phyloP scores from a whole-genome alignment of 495 filamentous ascomycete species.

The Hypoxylon fragiforme region DNA sequence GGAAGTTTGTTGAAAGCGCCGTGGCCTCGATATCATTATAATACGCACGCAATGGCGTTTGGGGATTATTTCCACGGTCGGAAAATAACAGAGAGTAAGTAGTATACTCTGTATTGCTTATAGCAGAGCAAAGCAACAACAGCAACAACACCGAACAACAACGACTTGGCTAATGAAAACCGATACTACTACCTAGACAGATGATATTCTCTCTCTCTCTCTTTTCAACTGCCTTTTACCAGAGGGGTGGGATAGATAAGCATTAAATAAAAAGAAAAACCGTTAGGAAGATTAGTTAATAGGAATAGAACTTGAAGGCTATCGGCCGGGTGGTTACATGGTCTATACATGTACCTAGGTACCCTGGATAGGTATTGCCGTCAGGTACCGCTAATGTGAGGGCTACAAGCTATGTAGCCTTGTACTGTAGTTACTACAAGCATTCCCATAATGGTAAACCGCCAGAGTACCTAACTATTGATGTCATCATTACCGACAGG shows the following conservation, averaged over 20 bases:
- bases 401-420: not conserved
- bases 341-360: not conserved
- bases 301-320: not conserved
- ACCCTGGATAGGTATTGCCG: not conserved
- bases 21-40: slow-evolving; percentile 34
- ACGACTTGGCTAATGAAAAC: no score
- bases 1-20: slow-evolving; percentile 28
- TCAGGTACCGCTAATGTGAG: not conserved
- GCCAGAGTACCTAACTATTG: no score
- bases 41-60: slow-evolving; percentile 31
- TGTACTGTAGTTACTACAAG: no score
- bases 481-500: no score
- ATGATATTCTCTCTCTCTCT: no score
- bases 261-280: not conserved
- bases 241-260: not conserved
- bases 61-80: slow-evolving; percentile 6
- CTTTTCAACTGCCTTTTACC: no score
- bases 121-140: no score
- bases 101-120: no score
- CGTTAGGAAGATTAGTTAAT: not conserved
- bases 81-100: slow-evolving; percentile 5
- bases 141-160: no score
- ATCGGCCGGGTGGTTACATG: not conserved
- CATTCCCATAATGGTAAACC: no score
- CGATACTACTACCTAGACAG: no score